Conservation (phyloP, 164 flowering plant species). For the Sedum album region DNA sequence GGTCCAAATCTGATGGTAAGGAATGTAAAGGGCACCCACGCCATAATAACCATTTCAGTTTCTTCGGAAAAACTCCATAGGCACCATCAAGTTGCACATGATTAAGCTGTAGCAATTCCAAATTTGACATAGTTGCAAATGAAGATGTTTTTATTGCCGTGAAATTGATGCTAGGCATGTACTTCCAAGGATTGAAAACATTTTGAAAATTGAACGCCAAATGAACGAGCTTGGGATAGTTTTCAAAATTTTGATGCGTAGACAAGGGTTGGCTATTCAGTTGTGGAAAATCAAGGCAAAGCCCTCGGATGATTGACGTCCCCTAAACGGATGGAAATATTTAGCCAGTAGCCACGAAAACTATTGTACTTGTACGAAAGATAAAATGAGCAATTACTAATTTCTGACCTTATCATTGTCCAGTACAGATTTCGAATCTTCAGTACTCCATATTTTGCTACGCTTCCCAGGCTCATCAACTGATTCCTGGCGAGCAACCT, state of each 20-base stretch:
- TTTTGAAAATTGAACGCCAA: neutral
- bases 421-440: constrained; percentile 14
- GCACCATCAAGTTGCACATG: neutral
- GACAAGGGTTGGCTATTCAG: neutral
- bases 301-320: neutral
- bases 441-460: constrained; percentile 17
- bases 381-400: neutral
- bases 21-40: neutral
- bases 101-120: neutral
- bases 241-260: neutral
- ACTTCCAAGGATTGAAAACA: neutral
- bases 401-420: constrained; percentile 9
- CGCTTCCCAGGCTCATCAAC: constrained; percentile 12
- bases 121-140: neutral
- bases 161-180: neutral
- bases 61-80: neutral
- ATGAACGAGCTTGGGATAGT: neutral
- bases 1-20: neutral
- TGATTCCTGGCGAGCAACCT: constrained; percentile 18
- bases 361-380: neutral
- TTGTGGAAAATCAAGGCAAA: neutral
- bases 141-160: neutral
- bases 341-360: neutral
- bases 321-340: neutral
- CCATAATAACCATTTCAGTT: neutral